Percentiles rank a stretch among this genome's conserved stretches.
phyloP scores from a whole-genome alignment of 331 rosid species.

The Ulmus americana region DNA sequence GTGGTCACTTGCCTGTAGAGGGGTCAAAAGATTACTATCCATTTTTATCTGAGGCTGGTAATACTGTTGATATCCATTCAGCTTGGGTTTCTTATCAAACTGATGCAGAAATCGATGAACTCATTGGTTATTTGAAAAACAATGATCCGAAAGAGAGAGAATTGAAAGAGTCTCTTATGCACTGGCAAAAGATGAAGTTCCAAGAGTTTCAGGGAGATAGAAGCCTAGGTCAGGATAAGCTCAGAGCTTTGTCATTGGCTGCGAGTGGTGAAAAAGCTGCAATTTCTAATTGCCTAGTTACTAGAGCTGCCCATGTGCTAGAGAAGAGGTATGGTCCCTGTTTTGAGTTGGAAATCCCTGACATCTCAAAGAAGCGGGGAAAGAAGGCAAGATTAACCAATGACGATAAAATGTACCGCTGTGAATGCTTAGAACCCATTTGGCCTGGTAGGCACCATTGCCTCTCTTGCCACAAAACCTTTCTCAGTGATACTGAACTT shows the following conservation, averaged over 20 bases:
- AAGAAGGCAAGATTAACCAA: conserved; percentile 39
- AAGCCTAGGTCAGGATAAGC: conserved; percentile 41
- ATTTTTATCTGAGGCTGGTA: conserved; percentile 26
- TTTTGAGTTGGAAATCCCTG: conserved; percentile 42
- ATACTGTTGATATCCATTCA: conserved; percentile 30
- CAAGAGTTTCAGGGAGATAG: conserved; percentile 34
- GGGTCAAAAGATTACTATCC: conserved; percentile 37
- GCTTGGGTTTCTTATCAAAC: conserved; percentile 71
- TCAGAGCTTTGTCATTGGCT: conserved; percentile 26
- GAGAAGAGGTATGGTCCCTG: conserved; percentile 68
- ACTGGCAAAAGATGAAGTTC: conserved; percentile 58
- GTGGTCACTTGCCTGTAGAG: conserved; percentile 26
- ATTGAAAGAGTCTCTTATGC: conserved; percentile 64
- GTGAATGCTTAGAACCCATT: conserved; percentile 79
- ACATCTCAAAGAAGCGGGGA: conserved; percentile 46
- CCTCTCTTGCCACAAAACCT: conserved; percentile 73
- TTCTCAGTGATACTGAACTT: conserved; percentile 54
- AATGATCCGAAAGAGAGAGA: conserved; percentile 66
- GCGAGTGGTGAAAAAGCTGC: conserved; percentile 36
- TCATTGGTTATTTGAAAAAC: conserved; percentile 59
- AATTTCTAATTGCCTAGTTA: conserved; percentile 43
- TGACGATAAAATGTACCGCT: conserved; percentile 69
- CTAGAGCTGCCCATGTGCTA: conserved; percentile 63
- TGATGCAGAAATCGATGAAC: conserved; percentile 59
- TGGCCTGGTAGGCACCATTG: conserved; percentile 83